Percentiles rank a stretch among this genome's conserved stretches.
These are phyloP conservation scores for Cajanus cajan DNA, from an alignment of 306 rosid genomes.

Conservation along the genomic window DNA sequence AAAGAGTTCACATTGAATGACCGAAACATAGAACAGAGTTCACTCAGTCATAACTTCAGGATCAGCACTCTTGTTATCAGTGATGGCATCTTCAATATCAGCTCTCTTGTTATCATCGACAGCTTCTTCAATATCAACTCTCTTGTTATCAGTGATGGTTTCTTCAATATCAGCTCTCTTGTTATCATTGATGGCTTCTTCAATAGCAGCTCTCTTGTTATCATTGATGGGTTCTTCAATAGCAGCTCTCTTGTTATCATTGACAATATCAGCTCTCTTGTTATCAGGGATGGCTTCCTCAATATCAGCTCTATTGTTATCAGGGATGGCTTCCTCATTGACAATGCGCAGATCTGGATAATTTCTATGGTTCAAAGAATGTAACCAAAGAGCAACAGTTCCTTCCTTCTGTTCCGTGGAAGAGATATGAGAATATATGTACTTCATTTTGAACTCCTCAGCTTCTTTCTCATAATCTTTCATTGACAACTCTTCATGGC, in stretches of 20 bases:
- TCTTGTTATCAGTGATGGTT: neutral
- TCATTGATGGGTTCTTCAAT: neutral
- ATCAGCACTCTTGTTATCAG: conserved; percentile 19
- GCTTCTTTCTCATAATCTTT: conserved; percentile 72
- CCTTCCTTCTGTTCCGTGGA: conserved; percentile 84
- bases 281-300: neutral
- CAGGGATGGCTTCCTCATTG: conserved; percentile 23
- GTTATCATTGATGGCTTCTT: neutral
- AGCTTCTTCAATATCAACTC: too few relatives aligned
- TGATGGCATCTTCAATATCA: too few relatives aligned
- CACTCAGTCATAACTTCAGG: conserved; percentile 25
- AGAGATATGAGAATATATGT: conserved; percentile 78
- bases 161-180: neutral
- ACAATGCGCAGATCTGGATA: conserved; percentile 64
- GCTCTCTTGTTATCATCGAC: too few relatives aligned
- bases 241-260: too few relatives aligned
- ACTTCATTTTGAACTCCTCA: conserved; percentile 76
- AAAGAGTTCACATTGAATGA: conserved; percentile 13
- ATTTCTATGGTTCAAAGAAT: conserved; percentile 87
- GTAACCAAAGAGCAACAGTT: conserved; percentile 83
- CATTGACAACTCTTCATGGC: conserved; percentile 86
- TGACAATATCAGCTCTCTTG: neutral
- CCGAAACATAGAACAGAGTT: conserved; percentile 7
- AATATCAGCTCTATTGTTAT: conserved; percentile 14
- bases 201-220: neutral